phyloP scores from a whole-genome alignment of 306 rosid species.

The Potentilla sterilis region DNA sequence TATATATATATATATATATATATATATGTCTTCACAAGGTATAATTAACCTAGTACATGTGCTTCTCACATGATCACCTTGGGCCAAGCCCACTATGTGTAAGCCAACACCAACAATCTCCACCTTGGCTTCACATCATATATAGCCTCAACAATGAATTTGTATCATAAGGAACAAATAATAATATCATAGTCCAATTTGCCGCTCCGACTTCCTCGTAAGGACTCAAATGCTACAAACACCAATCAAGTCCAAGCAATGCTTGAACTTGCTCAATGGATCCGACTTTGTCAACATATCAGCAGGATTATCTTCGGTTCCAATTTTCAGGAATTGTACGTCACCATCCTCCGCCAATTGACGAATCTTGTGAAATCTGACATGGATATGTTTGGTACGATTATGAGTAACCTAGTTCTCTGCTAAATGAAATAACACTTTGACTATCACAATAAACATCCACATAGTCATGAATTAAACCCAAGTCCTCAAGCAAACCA shows the following conservation, averaged over 20 bases:
- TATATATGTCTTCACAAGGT: conserved; percentile 18
- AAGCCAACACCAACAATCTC: background rate
- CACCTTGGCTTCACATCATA: background rate
- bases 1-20: background rate
- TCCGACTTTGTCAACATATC: background rate
- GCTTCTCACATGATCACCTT: too few species aligned
- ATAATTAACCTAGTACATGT: conserved; percentile 58
- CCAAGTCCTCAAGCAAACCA: background rate
- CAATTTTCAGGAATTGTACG: background rate
- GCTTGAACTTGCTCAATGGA: background rate
- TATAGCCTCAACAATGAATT: background rate
- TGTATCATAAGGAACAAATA: too few species aligned
- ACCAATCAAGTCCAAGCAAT: background rate
- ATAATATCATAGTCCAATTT: background rate
- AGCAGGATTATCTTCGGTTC: background rate
- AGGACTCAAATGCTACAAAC: background rate
- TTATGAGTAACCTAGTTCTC: background rate
- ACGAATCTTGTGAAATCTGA: background rate
- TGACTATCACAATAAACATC: background rate
- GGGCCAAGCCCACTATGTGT: too few species aligned
- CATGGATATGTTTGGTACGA: background rate
- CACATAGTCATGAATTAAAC: background rate
- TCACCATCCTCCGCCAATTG: background rate
- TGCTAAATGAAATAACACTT: background rate
- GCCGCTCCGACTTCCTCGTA: background rate